phyloP scores from a whole-genome alignment of 108 stramenopile species.

The Skeletonema marinoi region DNA sequence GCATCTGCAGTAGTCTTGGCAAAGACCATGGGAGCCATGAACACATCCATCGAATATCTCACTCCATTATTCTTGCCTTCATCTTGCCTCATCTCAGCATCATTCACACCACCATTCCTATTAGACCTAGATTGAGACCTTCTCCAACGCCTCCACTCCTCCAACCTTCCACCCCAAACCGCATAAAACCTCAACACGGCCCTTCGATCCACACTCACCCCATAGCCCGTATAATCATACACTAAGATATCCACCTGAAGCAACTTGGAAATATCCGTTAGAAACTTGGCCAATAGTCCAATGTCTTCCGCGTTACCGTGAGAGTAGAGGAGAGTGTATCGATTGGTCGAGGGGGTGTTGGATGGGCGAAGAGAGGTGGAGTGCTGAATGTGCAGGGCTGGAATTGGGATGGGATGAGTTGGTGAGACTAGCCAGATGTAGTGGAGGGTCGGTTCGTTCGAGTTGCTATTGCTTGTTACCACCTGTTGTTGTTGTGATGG shows the following conservation, averaged over 20 bases:
- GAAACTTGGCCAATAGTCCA: constrained; percentile 48
- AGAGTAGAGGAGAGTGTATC: constrained; percentile 50
- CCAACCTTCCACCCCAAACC: constrained; percentile 22
- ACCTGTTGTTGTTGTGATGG: background rate
- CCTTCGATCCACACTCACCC: constrained; percentile 30
- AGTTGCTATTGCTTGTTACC: background rate
- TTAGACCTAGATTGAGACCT: background rate
- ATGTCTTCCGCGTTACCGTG: constrained; percentile 72
- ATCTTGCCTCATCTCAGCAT: background rate
- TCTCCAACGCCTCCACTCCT: constrained; percentile 17
- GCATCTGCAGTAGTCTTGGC: constrained; percentile 3
- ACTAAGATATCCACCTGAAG: constrained; percentile 79
- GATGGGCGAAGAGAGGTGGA: background rate
- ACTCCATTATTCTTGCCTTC: background rate
- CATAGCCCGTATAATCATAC: constrained; percentile 88
- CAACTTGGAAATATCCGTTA: constrained; percentile 43
- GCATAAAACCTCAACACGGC: constrained; percentile 10
- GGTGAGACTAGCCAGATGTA: constrained; percentile 10
- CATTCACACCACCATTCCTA: background rate
- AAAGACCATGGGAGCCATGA: constrained; percentile 40
- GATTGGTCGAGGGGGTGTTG: background rate
- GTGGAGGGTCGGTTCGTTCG: background rate
- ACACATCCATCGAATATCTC: background rate
- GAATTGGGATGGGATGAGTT: constrained; percentile 1
- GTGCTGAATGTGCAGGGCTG: constrained; percentile 25